Evolutionary conservation across 148 eudicot species (phyloP), one percentile per base, ranked within the genome.

Genomic region (Persicaria maculosa): DNA sequence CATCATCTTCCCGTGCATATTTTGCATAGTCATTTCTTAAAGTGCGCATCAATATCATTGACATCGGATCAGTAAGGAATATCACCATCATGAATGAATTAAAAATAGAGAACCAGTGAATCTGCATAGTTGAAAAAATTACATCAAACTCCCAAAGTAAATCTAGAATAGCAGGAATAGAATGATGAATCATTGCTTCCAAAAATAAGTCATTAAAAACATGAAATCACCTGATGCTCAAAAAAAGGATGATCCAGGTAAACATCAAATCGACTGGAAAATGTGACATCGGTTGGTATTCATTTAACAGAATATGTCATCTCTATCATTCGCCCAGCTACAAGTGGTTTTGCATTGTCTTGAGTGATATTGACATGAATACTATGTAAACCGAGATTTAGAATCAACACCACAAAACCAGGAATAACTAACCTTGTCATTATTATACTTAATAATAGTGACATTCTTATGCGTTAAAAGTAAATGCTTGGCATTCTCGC

Each of bases 51-150:
- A 93, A 77, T 83, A 93, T 93, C 98, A 93, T 93, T 47, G 97
- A 89, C 45, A 93, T 97, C 85, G 91, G 72, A 40, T 97, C 97
- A 80, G 98, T 91, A 73, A 93, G 93, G 80, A 93, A 93, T 85
- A 93, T 93, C 61, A 93, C 98, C 98, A 93, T 93, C 98, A 93
- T 93, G 91, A 91, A 93, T 8, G 98, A 93, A 89, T 93, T 93
- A 78, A 93, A 91, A 52, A 93, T 88, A 46, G 97, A 93, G 84
- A 93, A 93, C 98, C 98, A 93, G 77, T 93, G 98, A 74, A 93
- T 93, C 98, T 93, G 95, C 91, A 82, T 11, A 46, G 31, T 58
- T 16, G 31, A 58, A 16, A 9, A 7, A 20, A 6, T 19, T 22
- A 8, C 14, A 58, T 58, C 17, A 58, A 58, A n/a, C 19, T 9